Evolutionary conservation across 768 basidiomycete species (phyloP).

Genomic region (Phanerodontia chrysosporium): DNA sequence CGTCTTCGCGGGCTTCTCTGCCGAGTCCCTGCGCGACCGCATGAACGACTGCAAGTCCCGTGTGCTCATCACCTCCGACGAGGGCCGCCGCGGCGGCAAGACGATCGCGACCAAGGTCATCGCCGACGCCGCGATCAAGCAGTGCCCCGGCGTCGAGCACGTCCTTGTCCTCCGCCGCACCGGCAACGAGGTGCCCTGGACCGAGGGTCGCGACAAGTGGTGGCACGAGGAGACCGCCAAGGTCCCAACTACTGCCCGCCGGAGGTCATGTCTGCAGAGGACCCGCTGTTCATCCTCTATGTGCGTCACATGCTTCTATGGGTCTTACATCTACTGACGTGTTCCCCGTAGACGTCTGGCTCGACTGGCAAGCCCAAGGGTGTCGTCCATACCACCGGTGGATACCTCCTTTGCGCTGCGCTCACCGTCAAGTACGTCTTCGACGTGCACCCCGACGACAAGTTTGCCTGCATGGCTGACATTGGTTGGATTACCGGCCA

Average conservation of each 20-base stretch:
- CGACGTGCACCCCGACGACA: conserved; percentile 94
- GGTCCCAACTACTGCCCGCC: conserved; percentile 88
- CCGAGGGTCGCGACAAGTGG: conserved; percentile 85
- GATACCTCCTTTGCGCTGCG: conserved; percentile 89
- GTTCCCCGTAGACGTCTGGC: conserved; percentile 71
- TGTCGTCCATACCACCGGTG: conserved; percentile 85
- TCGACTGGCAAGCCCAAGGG: conserved; percentile 97
- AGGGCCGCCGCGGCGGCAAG: conserved; percentile 92
- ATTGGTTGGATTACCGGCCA: conserved; percentile 99
- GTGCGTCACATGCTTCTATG: conserved; percentile 36
- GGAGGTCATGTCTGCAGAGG: conserved; percentile 87
- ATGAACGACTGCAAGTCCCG: conserved; percentile 83
- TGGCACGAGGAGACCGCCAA: conserved; percentile 91
- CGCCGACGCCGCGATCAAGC: conserved; percentile 85
- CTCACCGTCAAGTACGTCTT: conserved; percentile 97
- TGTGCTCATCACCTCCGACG: conserved; percentile 94
- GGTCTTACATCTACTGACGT: background rate
- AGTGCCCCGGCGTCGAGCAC: conserved; percentile 82
- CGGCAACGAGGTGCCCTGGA: conserved; percentile 78
- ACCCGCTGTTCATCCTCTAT: conserved; percentile 98
- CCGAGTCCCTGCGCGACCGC: conserved; percentile 91
- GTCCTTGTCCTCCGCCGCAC: conserved; percentile 88
- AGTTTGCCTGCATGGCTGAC: conserved; percentile 97
- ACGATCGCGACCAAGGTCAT: conserved; percentile 91
- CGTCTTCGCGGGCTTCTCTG: conserved; percentile 95